Evolutionary conservation across 352 stramenopile genomes (phyloP), one percentile per base, ranked within the genome.

Genomic region (Phytophthora syringae): DNA sequence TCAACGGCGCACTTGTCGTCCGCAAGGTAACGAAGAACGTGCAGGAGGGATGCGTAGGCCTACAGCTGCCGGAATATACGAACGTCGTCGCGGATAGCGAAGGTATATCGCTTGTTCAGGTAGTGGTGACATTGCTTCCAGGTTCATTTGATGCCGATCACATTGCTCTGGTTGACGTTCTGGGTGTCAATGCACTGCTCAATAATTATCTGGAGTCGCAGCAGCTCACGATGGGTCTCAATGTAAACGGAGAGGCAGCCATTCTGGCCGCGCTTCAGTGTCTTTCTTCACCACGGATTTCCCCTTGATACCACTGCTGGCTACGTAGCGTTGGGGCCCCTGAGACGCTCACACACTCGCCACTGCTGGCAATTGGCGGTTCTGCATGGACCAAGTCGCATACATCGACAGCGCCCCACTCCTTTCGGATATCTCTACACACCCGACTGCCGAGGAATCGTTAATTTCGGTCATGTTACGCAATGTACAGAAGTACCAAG

Each of bases 21-120:
- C 70, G 74, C 5, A 77, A 74, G 51, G 66, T 82, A 59, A 79
- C 73, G 60, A 81, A 75, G 24, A 76, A 72, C 2, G 66, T 81
- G 2, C 55, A 74, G 9, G 61, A 76, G 58, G 73, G 73, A 2
- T 81, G 67, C 43, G n/a, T 76, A 4, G 62, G 51, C 6, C 27
- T 68, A n/a, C 39, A 34, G 16, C 39, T 68, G 2, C 60, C 66
- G 9, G 56, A 39, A 3, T 81, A 76, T 43, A 75, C 54, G 0
- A 64, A 82, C 21, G 39, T 52, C 2, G 53, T 67, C 1, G 74
- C 70, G 39, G 43, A 58, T 7, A 51, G 34, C n/a, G 74, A 70
- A 0, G 74, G 74, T 0, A 79, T 81, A 79, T 81, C 20, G 30
- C 70, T 12, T 30, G 79, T 12, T 22, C 45, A 1, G 59, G 77